These are phyloP conservation scores for Phaeophleospora eucalypticola DNA, from an alignment of 2,329 filamentous ascomycete species.

Conservation along the genomic window DNA sequence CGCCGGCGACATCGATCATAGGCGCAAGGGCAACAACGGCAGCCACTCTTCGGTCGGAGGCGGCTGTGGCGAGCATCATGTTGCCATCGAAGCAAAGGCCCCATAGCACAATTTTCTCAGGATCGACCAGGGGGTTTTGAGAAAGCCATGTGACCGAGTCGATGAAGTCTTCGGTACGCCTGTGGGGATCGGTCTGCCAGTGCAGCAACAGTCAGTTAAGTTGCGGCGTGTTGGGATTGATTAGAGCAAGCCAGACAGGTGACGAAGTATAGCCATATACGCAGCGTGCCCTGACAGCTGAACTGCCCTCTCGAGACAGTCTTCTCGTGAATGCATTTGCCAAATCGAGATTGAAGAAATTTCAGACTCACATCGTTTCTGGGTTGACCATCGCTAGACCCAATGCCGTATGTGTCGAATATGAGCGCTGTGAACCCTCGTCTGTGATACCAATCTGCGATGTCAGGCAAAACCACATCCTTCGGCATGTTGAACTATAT, in stretches of 20 bases:
- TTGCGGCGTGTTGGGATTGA: too few relatives aligned
- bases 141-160: constrained; percentile 1
- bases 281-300: too few relatives aligned
- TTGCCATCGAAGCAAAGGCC: constrained; percentile 4
- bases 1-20: constrained; percentile 1
- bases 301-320: too few relatives aligned
- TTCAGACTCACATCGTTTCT: constrained; percentile 1
- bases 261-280: too few relatives aligned
- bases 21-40: constrained; percentile 2
- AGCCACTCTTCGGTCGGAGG: background rate
- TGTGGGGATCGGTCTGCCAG: background rate
- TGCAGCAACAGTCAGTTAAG: background rate
- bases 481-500: constrained; percentile 4
- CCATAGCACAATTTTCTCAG: constrained; percentile 2
- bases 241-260: too few relatives aligned
- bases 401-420: constrained; percentile 1
- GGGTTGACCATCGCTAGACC: constrained; percentile 1
- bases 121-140: background rate
- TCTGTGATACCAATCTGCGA: constrained; percentile 3
- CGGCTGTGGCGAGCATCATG: background rate
- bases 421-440: background rate
- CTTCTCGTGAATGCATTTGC: too few relatives aligned
- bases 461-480: background rate
- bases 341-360: background rate
- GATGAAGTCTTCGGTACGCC: constrained; percentile 1